Base-by-base conservation (phyloP, 495 filamentous ascomycete genomes). In the Aspergillus cristatus region DNA sequence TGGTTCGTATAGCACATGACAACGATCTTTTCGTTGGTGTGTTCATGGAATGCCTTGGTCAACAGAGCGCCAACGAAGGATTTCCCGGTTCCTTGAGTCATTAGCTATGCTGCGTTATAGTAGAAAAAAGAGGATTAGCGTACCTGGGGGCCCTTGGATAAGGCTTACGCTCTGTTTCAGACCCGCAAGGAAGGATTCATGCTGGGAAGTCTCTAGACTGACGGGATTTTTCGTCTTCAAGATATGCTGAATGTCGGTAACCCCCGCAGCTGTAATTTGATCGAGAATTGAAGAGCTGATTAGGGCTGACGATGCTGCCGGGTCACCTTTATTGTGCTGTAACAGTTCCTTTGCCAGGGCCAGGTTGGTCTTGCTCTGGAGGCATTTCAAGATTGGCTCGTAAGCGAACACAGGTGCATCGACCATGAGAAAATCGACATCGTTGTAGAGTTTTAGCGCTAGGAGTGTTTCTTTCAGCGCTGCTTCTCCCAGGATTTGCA, bases 141-240 rank as follows among this genome's bases (percentile, higher is more conserved):
- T 65, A 82, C 81, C 82, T 57, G 84, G 84, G 0, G 85, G 84
- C 0, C 85, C 84, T 57, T 89, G 83, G 11, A 88, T 80, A 1
- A 81, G 48, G 46, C 76, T 78, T 3, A 88, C 62, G 10, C 51
- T 54, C 14, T 71, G 72, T 0, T 41, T 59, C 25, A 89, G 46
- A 0, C 75, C 75, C 3, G 63, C 51, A 8, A 77, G 17, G 0
- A 89, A 45, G 13, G 80, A 80, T 1, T 60, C 41, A 4, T 67
- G 50, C 40, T 89, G 83, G 0, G 80, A 77, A 0, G 47, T 22
- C 38, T 86, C 82, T 1, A 84, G 51, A 1, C 35, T 50, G 8
- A 77, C 50, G 6, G 47, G 22, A 8, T 57, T 54, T 6, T 35
- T 18, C 2, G 53, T 56, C 0, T 41, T 28, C 6, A 74, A 35